Evolutionary conservation across 108 stramenopile species (phyloP).

Genomic region (Mediolabrus comicus): DNA sequence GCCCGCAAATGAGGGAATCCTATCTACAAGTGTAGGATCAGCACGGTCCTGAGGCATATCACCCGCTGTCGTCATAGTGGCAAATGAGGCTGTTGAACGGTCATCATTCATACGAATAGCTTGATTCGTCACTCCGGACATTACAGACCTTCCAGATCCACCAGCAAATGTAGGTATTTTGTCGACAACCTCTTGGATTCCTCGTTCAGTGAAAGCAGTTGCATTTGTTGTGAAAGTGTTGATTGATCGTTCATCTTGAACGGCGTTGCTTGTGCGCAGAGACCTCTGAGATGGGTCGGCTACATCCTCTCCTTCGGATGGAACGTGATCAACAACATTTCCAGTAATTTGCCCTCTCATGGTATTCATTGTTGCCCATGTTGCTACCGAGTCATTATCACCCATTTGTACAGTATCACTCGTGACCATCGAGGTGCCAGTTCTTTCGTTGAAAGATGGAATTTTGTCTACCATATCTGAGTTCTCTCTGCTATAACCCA

Average conservation of each 20-base stretch:
- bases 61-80: conserved; percentile 38
- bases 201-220: conserved; percentile 12
- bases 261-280: conserved; percentile 23
- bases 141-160: conserved; percentile 32
- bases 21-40: conserved; percentile 8
- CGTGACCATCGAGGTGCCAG: conserved; percentile 6
- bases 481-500: conserved; percentile 18
- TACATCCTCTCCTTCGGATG: not conserved
- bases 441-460: conserved; percentile 19
- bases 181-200: conserved; percentile 40
- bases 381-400: conserved; percentile 28
- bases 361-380: conserved; percentile 44
- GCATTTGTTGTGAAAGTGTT: conserved; percentile 31
- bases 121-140: conserved; percentile 38
- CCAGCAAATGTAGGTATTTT: conserved; percentile 41
- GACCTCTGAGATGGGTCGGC: not conserved
- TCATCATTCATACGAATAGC: conserved; percentile 35
- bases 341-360: conserved; percentile 27
- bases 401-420: conserved; percentile 28
- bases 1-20: conserved; percentile 1
- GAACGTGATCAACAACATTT: conserved; percentile 24
- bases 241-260: conserved; percentile 30
- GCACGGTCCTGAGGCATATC: conserved; percentile 8
- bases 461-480: conserved; percentile 32
- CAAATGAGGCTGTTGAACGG: conserved; percentile 31